A percentile compares a stretch with the other conserved stretches of the same genome.
Conservation (phyloP, 140 eudicot genomes). For the Flaveria floridana region DNA sequence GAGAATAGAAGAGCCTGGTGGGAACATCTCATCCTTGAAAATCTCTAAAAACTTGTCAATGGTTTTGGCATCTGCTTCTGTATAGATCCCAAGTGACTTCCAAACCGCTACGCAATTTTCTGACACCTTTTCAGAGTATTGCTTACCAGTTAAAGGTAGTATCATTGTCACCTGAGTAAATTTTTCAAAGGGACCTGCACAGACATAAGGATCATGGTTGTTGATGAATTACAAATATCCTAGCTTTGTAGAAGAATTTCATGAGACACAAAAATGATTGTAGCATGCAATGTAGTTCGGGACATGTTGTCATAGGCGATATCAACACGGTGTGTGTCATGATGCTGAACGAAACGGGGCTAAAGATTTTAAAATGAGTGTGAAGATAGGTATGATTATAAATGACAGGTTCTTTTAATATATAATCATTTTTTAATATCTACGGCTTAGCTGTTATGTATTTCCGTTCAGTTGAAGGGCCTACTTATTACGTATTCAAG, state of each 20-base stretch:
- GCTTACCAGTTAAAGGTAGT: slow-evolving; percentile 75
- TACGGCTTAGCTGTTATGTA: no score
- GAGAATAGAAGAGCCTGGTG: slow-evolving; percentile 76
- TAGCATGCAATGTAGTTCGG: neutral
- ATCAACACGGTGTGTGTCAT: no score
- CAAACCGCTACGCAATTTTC: slow-evolving; percentile 66
- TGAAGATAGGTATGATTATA: no score
- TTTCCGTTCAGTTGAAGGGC: no score
- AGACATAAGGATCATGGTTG: neutral
- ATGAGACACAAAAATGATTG: neutral
- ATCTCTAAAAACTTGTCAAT: slow-evolving; percentile 57
- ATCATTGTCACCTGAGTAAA: slow-evolving; percentile 71
- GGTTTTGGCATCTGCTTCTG: slow-evolving; percentile 65
- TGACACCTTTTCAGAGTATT: slow-evolving; percentile 80
- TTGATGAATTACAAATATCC: neutral
- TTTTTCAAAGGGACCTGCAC: slow-evolving; percentile 78
- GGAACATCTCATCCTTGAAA: slow-evolving; percentile 61
- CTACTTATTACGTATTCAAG: no score
- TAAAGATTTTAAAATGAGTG: no score
- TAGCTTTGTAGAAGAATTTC: neutral
- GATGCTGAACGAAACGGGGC: no score
- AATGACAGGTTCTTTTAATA: no score
- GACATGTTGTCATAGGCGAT: no score
- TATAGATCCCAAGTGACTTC: slow-evolving; percentile 64
- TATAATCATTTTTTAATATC: no score